These are phyloP conservation scores for Laguncularia racemosa DNA, from an alignment of 345 rosid species.

Conservation along the genomic window DNA sequence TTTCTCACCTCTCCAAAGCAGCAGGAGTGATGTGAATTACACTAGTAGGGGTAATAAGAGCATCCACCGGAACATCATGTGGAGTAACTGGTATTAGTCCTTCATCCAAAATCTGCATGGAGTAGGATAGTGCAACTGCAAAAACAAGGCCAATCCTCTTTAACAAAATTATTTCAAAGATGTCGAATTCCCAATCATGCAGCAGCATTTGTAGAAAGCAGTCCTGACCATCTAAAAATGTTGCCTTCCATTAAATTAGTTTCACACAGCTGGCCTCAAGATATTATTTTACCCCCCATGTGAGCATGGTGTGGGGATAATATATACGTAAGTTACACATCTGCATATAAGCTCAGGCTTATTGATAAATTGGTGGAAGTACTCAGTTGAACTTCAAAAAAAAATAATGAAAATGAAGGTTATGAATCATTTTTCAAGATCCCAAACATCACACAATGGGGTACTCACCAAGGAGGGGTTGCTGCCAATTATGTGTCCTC, in stretches of 20 bases:
- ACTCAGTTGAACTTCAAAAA: neutral
- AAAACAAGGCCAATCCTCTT: constrained; percentile 3
- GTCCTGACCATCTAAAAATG: too few species aligned
- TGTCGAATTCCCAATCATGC: neutral
- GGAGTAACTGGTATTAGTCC: constrained; percentile 56
- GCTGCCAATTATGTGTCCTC: constrained; percentile 56
- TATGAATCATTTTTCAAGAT: neutral
- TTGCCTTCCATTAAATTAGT: too few species aligned
- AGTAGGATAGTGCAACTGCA: constrained; percentile 91
- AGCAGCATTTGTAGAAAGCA: neutral
- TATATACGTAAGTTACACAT: too few species aligned
- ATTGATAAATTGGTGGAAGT: too few species aligned
- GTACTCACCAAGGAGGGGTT: constrained; percentile 63
- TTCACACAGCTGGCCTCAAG: neutral
- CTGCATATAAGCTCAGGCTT: neutral
- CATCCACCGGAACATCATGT: constrained; percentile 59
- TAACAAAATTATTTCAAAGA: neutral
- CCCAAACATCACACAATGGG: too few species aligned
- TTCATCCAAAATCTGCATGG: constrained; percentile 70
- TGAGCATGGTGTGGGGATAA: too few species aligned
- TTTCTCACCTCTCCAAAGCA: constrained; percentile 50
- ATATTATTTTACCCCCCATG: neutral
- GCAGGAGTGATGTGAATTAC: constrained; percentile 46
- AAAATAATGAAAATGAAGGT: neutral
- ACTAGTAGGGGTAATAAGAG: constrained; percentile 75